Evolutionary conservation across 805 yeast species (phyloP), one percentile per base, ranked within the genome.

Genomic region (Saccharomycopsis javanensis): DNA sequence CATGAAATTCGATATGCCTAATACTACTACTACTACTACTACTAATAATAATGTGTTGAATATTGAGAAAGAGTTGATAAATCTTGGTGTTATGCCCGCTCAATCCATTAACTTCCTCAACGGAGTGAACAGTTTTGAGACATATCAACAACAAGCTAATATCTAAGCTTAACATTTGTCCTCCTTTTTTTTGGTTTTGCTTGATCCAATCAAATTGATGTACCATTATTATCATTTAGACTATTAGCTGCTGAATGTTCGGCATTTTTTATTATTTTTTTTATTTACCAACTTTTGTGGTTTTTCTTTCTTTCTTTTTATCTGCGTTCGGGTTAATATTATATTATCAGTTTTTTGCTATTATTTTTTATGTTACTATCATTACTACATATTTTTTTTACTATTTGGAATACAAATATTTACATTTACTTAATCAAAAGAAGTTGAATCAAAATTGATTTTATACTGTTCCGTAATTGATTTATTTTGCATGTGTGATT

Each of bases 21-120:
- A 50, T 45, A 54, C 50, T 50, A 51, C 38, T 33, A 54, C 28
- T 35, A 57, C 30, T 34, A 54, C 28, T 31, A 42, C 30, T 23
- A 56, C 11, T 34, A 11, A 42, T 42, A 42, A 10, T 28, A 42
- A 42, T 20, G 11, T 42, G 23, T 42, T 42, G 13, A 42, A 42
- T 20, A 42, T 42, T 42, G 48, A 42, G n/a, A 42, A 42, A 42
- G 48, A 42, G 28, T 42, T 42, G 25, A 42, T 42, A 15, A 42
- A 42, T 42, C 48, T 42, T 23, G 48, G 48, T 23, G 48, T 42
- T 23, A 20, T 42, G 48, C 18, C 18, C 23, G 48, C 10, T 20
- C 48, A 42, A 42, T 42, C 48, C 23, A 42, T 42, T 25, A 42
- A 20, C n/a, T 42, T 42, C n/a, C 48, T 42, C 15, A 42, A 42